Percentiles rank a stretch among this genome's conserved stretches.
Evolutionary conservation across 2,329 filamentous ascomycete genomes (phyloP).

Genomic region (Scedosporium dehoogii): DNA sequence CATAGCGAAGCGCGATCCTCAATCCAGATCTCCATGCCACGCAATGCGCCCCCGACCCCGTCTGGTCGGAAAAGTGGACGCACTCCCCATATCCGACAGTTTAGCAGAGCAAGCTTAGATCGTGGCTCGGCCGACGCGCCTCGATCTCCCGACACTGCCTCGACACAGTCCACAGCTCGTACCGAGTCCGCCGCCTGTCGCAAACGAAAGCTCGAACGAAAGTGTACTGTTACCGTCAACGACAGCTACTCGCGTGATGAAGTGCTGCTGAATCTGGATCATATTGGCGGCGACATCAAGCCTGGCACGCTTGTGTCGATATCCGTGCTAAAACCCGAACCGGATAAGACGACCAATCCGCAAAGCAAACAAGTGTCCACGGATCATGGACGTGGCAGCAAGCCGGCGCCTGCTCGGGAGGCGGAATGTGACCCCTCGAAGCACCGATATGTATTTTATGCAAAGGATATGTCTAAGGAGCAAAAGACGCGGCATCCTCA

Average conservation of each 20-base stretch:
- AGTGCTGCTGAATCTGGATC: constrained; percentile 66
- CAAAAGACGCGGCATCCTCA: constrained; percentile 53
- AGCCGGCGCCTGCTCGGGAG: background rate
- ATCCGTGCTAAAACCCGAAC: constrained; percentile 45
- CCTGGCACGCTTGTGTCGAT: constrained; percentile 66
- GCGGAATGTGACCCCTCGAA: constrained; percentile 11
- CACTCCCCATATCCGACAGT: constrained; percentile 42
- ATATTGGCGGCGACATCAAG: constrained; percentile 53
- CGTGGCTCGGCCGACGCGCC: constrained; percentile 27
- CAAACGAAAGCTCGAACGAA: constrained; percentile 25
- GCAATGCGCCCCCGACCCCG: constrained; percentile 27
- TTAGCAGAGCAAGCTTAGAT: constrained; percentile 38
- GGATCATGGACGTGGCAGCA: background rate
- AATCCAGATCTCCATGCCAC: constrained; percentile 23
- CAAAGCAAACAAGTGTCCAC: background rate
- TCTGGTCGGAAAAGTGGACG: constrained; percentile 29
- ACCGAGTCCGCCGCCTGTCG: constrained; percentile 7
- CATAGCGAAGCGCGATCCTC: constrained; percentile 5
- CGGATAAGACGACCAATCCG: constrained; percentile 22
- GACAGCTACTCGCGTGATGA: constrained; percentile 71
- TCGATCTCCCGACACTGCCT: constrained; percentile 37
- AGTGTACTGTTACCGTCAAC: constrained; percentile 50
- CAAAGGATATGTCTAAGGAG: constrained; percentile 61
- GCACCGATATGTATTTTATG: constrained; percentile 57
- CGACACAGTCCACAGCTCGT: constrained; percentile 37